These are phyloP conservation scores for Xylariales sp. DNA, from an alignment of 2,329 filamentous ascomycete species.

Conservation along the genomic window DNA sequence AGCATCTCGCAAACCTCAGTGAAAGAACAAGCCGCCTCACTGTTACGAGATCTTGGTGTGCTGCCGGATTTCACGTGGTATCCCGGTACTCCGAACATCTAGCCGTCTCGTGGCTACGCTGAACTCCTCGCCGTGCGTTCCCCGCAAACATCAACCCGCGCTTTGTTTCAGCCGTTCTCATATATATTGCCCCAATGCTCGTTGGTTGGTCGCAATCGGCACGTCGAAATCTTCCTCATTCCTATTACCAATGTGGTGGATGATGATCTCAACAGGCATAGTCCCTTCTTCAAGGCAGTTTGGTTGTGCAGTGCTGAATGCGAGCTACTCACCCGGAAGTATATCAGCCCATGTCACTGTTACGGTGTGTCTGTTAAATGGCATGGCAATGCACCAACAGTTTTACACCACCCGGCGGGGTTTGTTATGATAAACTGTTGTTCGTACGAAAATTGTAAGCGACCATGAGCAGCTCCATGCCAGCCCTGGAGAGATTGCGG, in stretches of 20 bases:
- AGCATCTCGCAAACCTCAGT: no score
- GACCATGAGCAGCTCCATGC: background rate
- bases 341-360: no score
- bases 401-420: no score
- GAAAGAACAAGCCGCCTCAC: no score
- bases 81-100: background rate
- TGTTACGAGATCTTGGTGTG: no score
- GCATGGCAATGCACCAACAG: no score
- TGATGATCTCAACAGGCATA: background rate
- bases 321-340: no score
- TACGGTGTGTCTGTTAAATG: no score
- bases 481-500: background rate
- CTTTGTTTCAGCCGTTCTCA: constrained; percentile 1
- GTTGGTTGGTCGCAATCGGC: background rate
- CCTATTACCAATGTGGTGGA: background rate
- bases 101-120: background rate
- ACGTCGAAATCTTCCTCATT: background rate
- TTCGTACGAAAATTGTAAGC: background rate
- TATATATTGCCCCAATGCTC: background rate
- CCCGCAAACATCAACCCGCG: background rate
- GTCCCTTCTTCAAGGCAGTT: no score
- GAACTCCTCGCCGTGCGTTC: background rate
- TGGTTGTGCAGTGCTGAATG: no score
- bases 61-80: no score
- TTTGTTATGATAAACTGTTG: no score